Percentiles rank a stretch among this genome's conserved stretches.
Conservation (phyloP, 2,329 filamentous ascomycete genomes). For the Verticillium dahliae region DNA sequence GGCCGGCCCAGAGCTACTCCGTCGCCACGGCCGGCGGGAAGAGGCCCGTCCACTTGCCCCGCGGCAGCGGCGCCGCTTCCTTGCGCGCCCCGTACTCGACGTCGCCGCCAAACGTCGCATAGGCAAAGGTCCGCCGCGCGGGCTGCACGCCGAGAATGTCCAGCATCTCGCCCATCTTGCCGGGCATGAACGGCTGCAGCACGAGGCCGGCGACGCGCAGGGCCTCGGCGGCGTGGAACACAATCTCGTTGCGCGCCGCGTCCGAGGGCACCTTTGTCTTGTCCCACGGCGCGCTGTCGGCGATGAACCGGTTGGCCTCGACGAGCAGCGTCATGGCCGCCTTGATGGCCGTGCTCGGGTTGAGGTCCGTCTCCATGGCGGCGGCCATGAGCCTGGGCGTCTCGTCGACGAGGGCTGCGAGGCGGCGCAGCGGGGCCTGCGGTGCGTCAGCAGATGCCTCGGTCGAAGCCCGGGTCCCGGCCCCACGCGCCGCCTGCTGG, state of each 20-base stretch:
- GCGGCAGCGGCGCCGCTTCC: conserved; percentile 20
- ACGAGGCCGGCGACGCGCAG: conserved; percentile 77
- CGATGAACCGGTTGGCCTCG: conserved; percentile 45
- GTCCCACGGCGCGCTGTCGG: conserved; percentile 62
- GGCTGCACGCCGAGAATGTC: conserved; percentile 68
- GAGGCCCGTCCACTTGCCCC: conserved; percentile 32
- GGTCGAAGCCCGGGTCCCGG: not conserved
- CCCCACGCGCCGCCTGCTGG: not conserved
- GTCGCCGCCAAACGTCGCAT: conserved; percentile 60
- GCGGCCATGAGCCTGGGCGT: conserved; percentile 25
- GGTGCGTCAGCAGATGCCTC: not conserved
- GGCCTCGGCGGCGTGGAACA: conserved; percentile 70
- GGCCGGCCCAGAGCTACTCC: not conserved
- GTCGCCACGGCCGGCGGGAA: conserved; percentile 37
- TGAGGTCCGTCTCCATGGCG: conserved; percentile 55
- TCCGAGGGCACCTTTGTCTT: conserved; percentile 31
- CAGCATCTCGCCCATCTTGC: conserved; percentile 64
- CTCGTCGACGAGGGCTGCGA: conserved; percentile 16
- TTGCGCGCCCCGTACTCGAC: conserved; percentile 54
- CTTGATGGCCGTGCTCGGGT: conserved; percentile 60
- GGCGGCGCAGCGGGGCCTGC: conserved; percentile 12
- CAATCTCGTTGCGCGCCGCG: conserved; percentile 39
- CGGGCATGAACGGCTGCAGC: conserved; percentile 85
- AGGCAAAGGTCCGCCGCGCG: conserved; percentile 54
- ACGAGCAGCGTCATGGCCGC: conserved; percentile 56